phyloP scores from a whole-genome alignment of 106 monocot species.

The Allium cepa region DNA sequence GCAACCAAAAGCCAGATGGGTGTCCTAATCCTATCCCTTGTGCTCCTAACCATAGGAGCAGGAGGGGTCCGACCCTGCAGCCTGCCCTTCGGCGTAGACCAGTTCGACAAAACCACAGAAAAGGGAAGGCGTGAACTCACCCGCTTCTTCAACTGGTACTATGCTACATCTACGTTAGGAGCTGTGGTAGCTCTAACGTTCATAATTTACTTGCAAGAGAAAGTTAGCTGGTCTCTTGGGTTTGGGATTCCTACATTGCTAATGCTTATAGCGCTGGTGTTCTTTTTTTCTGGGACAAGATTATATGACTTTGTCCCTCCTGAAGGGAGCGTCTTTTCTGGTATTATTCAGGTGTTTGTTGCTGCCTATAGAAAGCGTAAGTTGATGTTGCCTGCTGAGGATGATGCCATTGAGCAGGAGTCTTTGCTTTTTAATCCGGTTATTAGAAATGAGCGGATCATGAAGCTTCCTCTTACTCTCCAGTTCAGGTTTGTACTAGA shows the following conservation, averaged over 20 bases:
- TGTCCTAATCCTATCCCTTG: slow-evolving; percentile 13
- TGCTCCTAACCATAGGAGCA: slow-evolving; percentile 20
- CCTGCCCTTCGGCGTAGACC: slow-evolving; percentile 49
- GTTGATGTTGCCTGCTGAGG: slow-evolving; percentile 15
- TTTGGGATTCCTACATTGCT: slow-evolving; percentile 33
- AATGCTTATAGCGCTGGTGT: slow-evolving; percentile 31
- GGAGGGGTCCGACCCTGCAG: slow-evolving; percentile 52
- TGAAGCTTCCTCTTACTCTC: slow-evolving; percentile 18
- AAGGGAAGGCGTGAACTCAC: slow-evolving; percentile 19
- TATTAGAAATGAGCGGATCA: background rate
- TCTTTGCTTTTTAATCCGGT: slow-evolving; percentile 13
- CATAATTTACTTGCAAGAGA: slow-evolving; percentile 61
- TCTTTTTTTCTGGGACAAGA: slow-evolving; percentile 45
- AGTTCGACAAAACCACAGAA: slow-evolving; percentile 29
- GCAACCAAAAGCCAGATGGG: background rate
- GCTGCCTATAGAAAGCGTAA: slow-evolving; percentile 21
- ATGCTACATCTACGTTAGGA: slow-evolving; percentile 35
- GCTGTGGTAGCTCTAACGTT: slow-evolving; percentile 30
- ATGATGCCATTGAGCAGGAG: slow-evolving; percentile 23
- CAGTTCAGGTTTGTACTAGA: slow-evolving; percentile 33
- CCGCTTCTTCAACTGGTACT: slow-evolving; percentile 95
- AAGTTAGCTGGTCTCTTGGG: slow-evolving; percentile 58
- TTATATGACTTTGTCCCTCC: slow-evolving; percentile 13
- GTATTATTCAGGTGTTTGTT: slow-evolving; percentile 16
- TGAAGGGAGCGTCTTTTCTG: slow-evolving; percentile 31